Evolutionary conservation across 164 flowering plant species (phyloP).

Genomic region (Magnolia kwangsiensis): DNA sequence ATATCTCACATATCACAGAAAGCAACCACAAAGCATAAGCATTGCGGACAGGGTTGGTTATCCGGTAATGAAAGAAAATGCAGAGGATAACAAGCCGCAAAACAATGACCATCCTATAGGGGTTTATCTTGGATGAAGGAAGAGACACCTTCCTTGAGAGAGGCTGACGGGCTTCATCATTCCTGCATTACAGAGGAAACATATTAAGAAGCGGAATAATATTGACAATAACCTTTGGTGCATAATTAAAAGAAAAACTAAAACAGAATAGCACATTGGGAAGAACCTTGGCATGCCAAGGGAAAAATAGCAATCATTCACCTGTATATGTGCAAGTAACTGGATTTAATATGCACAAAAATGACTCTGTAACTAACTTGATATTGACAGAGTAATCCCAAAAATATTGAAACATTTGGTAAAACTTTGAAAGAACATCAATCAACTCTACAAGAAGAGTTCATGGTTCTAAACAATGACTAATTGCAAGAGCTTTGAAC

Average conservation of each 20-base stretch:
- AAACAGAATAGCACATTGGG: background rate
- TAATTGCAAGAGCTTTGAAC: too few relatives aligned
- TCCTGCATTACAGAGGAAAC: constrained; percentile 25
- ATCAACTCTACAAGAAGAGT: too few relatives aligned
- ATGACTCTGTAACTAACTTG: background rate
- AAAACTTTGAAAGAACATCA: too few relatives aligned
- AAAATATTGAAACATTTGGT: too few relatives aligned
- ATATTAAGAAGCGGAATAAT: background rate
- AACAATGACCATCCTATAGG: constrained; percentile 44
- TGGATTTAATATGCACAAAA: too few relatives aligned
- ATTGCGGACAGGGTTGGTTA: constrained; percentile 48
- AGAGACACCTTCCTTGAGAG: constrained; percentile 47
- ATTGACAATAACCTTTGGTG: background rate
- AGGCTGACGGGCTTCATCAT: constrained; percentile 60
- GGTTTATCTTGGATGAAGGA: constrained; percentile 46
- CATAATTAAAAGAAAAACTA: background rate
- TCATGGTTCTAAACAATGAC: too few relatives aligned
- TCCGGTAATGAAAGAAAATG: constrained; percentile 50
- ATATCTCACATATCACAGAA: constrained; percentile 56
- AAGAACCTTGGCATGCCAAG: background rate
- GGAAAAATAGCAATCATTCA: background rate
- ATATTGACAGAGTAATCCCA: background rate
- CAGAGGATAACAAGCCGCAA: constrained; percentile 46
- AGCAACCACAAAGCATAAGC: constrained; percentile 55
- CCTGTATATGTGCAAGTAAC: background rate